These are phyloP conservation scores for Flaveria robusta DNA, from an alignment of 129 eudicot species.

Conservation along the genomic window DNA sequence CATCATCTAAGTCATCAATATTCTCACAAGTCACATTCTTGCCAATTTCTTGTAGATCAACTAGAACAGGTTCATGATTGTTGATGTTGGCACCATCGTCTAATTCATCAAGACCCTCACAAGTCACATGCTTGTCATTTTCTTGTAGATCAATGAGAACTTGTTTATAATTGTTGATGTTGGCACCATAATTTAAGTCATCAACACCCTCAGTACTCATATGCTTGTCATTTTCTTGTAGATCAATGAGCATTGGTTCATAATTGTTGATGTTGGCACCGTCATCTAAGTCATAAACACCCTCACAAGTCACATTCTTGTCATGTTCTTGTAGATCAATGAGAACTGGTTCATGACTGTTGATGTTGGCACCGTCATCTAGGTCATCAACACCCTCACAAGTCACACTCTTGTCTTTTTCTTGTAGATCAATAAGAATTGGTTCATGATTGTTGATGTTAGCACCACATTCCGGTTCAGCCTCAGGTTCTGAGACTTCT, in stretches of 20 bases:
- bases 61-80: background rate
- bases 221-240: too few species aligned
- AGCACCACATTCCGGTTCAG: background rate
- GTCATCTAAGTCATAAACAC: too few species aligned
- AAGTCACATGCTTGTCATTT: slow-evolving; percentile 22
- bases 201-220: too few species aligned
- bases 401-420: too few species aligned
- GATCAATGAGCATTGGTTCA: too few species aligned
- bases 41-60: too few species aligned
- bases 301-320: too few species aligned
- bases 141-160: too few species aligned
- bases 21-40: too few species aligned
- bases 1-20: slow-evolving; percentile 16
- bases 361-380: background rate
- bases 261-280: background rate
- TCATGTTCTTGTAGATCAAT: too few species aligned
- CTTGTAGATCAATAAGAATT: too few species aligned
- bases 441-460: background rate
- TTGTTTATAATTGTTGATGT: background rate
- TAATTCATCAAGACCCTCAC: slow-evolving; percentile 17
- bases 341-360: background rate
- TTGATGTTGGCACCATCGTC: slow-evolving; percentile 13
- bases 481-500: slow-evolving; percentile 14
- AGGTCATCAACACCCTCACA: too few species aligned
- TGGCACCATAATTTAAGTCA: background rate